Evolutionary conservation across 1,284 basidiomycete genomes (phyloP), one percentile per base, ranked within the genome.

Genomic region (Puccinia novopanici): DNA sequence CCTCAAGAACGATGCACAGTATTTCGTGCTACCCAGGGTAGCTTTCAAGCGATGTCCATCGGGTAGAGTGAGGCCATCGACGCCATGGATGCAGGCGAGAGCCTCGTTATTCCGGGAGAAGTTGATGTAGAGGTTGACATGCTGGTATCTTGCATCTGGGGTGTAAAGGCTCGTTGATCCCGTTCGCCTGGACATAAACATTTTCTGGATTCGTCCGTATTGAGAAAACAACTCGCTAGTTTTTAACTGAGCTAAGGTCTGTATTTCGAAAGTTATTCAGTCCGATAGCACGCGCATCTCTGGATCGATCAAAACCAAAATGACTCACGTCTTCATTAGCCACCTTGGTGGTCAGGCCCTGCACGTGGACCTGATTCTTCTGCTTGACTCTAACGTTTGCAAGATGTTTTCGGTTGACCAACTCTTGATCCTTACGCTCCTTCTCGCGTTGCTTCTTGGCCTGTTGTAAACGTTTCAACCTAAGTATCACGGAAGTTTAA

Each of bases 161-260:
- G 89, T 90, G 82, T 84, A 85, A 48, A 86, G 83, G 78, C 84
- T 91, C 67, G 90, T 90, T 5, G 93, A 90, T 0, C 91, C 88
- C 12, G 91, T 92, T 52, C 96, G 92, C 86, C 98, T 97, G 79
- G 93, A 92, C 68, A 99, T 90, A 76, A 98, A 89, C 81, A 99
- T 93, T 87, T 98, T 98, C 68, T 92, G 91, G 83, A 99, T 98
- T 87, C 96, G 97, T 83, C 97, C 97, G 86, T 98, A 99, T 86
- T 98, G 95, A 8, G 97, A 97, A 86, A 99, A 99, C 87, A 97
- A 98, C 83, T 99, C 97, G 84, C 92, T 92, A 17, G 94, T 95
- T 74, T 95, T 93, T 61, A 99, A 88, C 15, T 95, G 94, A 1
- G 95, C 92, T 82, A 98, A 93, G 68, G 97, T 91, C 93, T 98